Evolutionary conservation across 108 stramenopile genomes (phyloP).

Genomic region (Chaetoceros tenuissimus): DNA sequence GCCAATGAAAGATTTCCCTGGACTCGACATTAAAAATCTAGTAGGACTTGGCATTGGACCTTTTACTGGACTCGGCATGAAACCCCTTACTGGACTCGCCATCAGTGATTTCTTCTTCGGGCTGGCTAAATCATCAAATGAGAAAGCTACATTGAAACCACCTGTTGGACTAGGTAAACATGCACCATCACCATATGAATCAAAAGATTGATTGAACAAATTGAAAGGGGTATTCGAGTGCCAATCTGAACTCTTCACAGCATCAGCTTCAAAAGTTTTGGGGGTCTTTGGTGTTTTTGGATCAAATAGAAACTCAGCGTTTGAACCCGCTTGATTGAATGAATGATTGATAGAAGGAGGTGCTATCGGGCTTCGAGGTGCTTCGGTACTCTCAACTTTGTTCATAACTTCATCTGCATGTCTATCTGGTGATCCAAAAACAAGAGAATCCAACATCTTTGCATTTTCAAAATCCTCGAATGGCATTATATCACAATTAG

Average conservation of each 20-base stretch:
- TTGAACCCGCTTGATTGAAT: constrained; percentile 13
- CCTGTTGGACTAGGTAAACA: constrained; percentile 42
- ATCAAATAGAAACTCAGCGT: constrained; percentile 9
- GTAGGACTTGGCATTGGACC: constrained; percentile 16
- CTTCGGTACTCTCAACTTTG: background rate
- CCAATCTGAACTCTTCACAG: constrained; percentile 1
- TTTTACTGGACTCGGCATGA: constrained; percentile 15
- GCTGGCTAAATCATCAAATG: constrained; percentile 43
- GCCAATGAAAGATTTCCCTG: background rate
- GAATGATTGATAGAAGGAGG: constrained; percentile 34
- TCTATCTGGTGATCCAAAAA: background rate
- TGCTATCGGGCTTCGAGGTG: constrained; percentile 25
- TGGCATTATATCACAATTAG: background rate
- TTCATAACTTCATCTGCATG: background rate
- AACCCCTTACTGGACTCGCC: constrained; percentile 7
- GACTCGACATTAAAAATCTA: background rate
- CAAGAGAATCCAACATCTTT: background rate
- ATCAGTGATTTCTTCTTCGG: constrained; percentile 18
- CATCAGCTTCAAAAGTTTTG: constrained; percentile 30
- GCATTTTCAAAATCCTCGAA: no score
- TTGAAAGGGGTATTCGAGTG: constrained; percentile 60
- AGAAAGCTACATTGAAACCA: constrained; percentile 44
- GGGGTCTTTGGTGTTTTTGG: constrained; percentile 51
- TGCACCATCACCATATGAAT: constrained; percentile 55
- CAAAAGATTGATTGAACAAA: constrained; percentile 79